Evolutionary conservation across 2,329 filamentous ascomycete genomes (phyloP).

Genomic region (Phyllosticta paracitricarpa): DNA sequence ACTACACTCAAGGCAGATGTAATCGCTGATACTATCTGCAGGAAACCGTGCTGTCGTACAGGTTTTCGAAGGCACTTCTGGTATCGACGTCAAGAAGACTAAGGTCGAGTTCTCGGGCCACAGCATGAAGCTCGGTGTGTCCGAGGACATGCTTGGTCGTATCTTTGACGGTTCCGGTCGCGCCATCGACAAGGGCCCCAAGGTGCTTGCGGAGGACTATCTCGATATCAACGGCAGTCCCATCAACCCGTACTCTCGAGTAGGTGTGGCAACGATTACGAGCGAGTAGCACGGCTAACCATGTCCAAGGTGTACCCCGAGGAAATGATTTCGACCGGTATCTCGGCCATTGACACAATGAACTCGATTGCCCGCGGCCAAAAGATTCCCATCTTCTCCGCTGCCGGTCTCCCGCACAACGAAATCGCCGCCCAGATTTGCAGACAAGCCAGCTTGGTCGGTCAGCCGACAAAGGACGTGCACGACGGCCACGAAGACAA

Average conservation of each 20-base stretch:
- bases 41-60: constrained; percentile 91
- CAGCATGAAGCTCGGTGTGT: constrained; percentile 96
- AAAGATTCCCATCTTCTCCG: constrained; percentile 99
- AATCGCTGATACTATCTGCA: constrained; percentile 28
- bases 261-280: constrained; percentile 39
- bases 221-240: constrained; percentile 98
- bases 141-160: constrained; percentile 98
- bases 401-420: constrained; percentile 95
- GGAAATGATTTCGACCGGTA: constrained; percentile 99
- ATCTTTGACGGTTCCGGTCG: constrained; percentile 97
- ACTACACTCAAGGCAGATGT: constrained; percentile 12
- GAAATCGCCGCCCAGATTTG: constrained; percentile 99
- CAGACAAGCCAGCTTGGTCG: constrained; percentile 85
- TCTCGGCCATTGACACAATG: constrained; percentile 98
- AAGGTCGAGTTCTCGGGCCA: constrained; percentile 96
- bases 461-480: constrained; percentile 80
- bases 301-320: constrained; percentile 76
- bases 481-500: constrained; percentile 98
- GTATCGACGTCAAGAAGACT: constrained; percentile 98
- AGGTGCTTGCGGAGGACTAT: constrained; percentile 95
- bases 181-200: constrained; percentile 97
- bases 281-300: constrained; percentile 13
- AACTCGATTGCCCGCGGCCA: constrained; percentile 86
- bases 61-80: constrained; percentile 94
- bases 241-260: constrained; percentile 96